phyloP scores from a whole-genome alignment of 2,329 filamentous ascomycete genomes.

The Nigrospora oryzae region DNA sequence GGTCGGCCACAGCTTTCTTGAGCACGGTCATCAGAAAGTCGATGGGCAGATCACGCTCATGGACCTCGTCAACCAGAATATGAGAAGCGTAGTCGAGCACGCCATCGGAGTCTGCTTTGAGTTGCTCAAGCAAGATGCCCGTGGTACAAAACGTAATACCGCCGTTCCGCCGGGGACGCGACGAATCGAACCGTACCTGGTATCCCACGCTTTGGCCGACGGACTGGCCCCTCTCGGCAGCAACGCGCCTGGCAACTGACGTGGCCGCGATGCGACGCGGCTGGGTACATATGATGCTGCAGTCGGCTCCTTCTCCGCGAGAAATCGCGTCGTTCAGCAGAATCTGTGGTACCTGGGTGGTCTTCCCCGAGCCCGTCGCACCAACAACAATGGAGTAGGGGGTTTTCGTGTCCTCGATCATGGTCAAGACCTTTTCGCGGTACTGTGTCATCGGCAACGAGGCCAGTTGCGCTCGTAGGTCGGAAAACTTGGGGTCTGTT shows the following conservation, averaged over 20 bases:
- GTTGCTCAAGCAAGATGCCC: constrained; percentile 34
- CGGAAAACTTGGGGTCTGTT: background rate
- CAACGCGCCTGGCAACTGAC: constrained; percentile 35
- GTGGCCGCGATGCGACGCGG: constrained; percentile 37
- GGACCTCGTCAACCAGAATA: constrained; percentile 40
- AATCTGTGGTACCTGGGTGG: constrained; percentile 41
- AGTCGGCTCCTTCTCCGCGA: constrained; percentile 25
- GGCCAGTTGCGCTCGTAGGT: background rate
- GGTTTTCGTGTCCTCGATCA: background rate
- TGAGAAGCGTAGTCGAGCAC: constrained; percentile 33
- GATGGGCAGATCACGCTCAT: background rate
- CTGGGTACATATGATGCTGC: constrained; percentile 41
- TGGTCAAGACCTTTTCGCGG: background rate
- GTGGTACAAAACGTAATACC: constrained; percentile 40
- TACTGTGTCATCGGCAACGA: background rate
- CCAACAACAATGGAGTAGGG: background rate
- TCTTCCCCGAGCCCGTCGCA: background rate
- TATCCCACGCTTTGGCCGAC: constrained; percentile 34
- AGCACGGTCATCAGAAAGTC: background rate
- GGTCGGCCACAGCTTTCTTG: background rate
- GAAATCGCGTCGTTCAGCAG: constrained; percentile 36
- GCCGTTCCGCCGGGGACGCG: constrained; percentile 17
- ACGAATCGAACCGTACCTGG: constrained; percentile 31
- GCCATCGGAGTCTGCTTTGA: constrained; percentile 28
- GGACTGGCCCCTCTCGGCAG: constrained; percentile 30